Evolutionary conservation across 2,329 filamentous ascomycete genomes (phyloP), one percentile per base, ranked within the genome.

Genomic region (Rhinocladiella similis): DNA sequence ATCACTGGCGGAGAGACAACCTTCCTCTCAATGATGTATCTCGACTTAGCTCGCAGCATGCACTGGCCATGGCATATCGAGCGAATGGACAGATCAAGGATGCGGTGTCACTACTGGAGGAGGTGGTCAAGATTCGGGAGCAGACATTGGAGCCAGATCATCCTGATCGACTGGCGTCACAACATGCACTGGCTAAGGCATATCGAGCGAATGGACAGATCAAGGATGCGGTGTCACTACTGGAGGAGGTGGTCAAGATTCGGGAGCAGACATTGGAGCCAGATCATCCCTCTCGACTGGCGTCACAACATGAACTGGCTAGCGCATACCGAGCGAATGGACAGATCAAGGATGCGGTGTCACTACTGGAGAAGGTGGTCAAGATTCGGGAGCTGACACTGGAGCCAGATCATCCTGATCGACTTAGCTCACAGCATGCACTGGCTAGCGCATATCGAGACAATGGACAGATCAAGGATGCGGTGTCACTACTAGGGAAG

Each of bases 341-440:
- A 16, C 19, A 20, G 12, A 41, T 20, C 2, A 18, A 41, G 19
- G 7, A 41, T 3, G 38, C 7, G 5, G 5, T 41, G 2, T 3
- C 6, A 18, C 14, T 41, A 16, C 4, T 20, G n/a, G n/a, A 41
- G 12, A 2, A 12, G 38, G 14, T 41, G 6, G n/a, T 41, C 2
- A 13, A 13, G 4, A 13, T 13, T 2, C 6, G 2, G 12, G n/a
- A 41, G 38, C 7, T 7, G 2, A 20, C 38, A 5, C 38, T 16
- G 2, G 55, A 59, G 25, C 60, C 65, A 19, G 54, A 67, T 9
- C 63, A 69, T 51, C 59, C 64, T 7, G 62, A 63, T 14, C 54
- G 38, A 54, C 33, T 53, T 4, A 18, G 4, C 3, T 48, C 51
- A 29, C 50, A 48, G 14, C 51, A 57, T 45, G 43, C 3, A 39